Evolutionary conservation across 208 protist genomes (phyloP), one percentile per base, ranked within the genome.

Genomic region (Acanthamoeba sp.): DNA sequence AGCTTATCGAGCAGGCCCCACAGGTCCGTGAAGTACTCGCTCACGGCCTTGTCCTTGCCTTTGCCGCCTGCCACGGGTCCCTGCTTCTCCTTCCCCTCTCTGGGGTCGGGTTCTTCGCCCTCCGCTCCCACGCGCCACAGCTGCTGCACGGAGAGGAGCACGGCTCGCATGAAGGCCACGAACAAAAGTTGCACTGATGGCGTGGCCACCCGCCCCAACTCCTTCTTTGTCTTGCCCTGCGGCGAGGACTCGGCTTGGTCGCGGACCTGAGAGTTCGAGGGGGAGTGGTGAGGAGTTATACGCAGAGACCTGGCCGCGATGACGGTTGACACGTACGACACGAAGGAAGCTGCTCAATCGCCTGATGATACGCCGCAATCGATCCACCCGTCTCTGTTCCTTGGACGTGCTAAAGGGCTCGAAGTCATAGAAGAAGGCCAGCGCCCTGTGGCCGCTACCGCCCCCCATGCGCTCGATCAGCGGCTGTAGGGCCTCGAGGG

Each of bases 401-500:
- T 85, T 85, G 20, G 38, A 57, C 29, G 76, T 85, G 45, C 76
- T 59, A 22, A 85, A 85, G 22, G 76, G 76, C 76, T 52, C 76
- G 24, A 85, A 85, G n/a, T 85, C 76, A 20, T 50, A 38, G 27
- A 52, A 55, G 42, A 85, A 36, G 27, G 18, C 5, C 29, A 18
- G 6, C 36, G 69, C 29, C 36, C 20, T 59, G 12, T 59, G 18
- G 52, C 18, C 16, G 52, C 52, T 22, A 22, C 27, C 32, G 64
- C 64, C 64, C 6, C 64, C 27, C n/a, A 78, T 2, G 1, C 29
- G 36, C 18, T 42, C 34, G 36, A 78, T 45, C 34, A 24, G 18
- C 34, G 22, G 29, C 34, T 27, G 4, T 36, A 78, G 69, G 7
- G 69, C 34, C 10, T 27, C 76, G 14, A 85, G 24, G 4, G 38